phyloP scores from a whole-genome alignment of 2,329 filamentous ascomycete genomes.

The Davidsoniella eucalypti region DNA sequence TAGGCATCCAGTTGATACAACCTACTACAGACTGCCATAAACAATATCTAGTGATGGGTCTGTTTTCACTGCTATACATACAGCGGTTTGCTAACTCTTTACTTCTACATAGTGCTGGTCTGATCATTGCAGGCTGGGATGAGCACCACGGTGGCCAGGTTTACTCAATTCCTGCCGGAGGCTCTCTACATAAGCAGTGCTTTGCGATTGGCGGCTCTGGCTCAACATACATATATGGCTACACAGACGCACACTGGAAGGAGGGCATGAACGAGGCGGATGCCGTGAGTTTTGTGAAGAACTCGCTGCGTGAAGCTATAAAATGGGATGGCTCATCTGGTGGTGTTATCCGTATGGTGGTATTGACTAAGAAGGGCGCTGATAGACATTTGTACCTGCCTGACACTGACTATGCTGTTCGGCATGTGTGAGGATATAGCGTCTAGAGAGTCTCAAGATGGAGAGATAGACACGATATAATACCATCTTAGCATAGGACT shows the following conservation, averaged over 20 bases:
- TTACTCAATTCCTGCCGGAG: conserved; percentile 90
- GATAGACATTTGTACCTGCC: conserved; percentile 91
- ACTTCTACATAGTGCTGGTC: conserved; percentile 51
- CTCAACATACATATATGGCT: conserved; percentile 98
- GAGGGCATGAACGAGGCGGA: conserved; percentile 89
- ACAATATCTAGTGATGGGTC: no score
- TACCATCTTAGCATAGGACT: neutral
- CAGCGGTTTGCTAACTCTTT: neutral
- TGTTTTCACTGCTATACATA: no score
- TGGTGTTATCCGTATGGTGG: conserved; percentile 95
- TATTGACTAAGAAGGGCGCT: conserved; percentile 76
- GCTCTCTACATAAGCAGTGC: conserved; percentile 90
- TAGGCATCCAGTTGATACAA: neutral
- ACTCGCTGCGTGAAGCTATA: conserved; percentile 80
- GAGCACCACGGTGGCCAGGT: conserved; percentile 89
- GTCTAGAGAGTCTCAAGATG: neutral
- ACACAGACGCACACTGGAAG: conserved; percentile 91
- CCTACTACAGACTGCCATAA: no score
- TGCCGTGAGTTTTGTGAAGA: conserved; percentile 85
- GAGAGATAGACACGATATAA: neutral
- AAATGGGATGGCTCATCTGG: conserved; percentile 99
- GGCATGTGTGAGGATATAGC: conserved; percentile 38
- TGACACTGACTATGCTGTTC: conserved; percentile 68
- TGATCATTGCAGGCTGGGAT: conserved; percentile 98
- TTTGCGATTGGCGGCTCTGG: conserved; percentile 94